Base-by-base conservation (phyloP, 2,329 filamentous ascomycete species). In the Neocucurbitaria cava region DNA sequence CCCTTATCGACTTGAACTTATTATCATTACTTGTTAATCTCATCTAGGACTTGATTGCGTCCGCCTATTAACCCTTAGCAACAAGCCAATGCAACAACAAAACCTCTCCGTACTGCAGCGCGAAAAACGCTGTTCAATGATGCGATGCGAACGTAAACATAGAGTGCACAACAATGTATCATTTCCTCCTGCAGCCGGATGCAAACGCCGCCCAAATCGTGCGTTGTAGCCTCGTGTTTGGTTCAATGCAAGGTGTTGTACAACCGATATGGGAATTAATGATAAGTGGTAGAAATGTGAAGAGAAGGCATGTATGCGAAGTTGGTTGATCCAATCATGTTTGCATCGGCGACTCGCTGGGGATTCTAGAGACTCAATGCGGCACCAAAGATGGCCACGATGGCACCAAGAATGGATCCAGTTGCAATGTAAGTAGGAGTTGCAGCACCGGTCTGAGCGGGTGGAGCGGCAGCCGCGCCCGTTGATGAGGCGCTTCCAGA, bases 401-500 rank as follows among this genome's bases (percentile, higher is more conserved):
- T 31, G 18, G 49, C 48, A 21, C 48, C 53, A 23, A 61, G 38
- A 13, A 57, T 31, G 9, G 49, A 42, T 15, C 56, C 53, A 8
- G 39, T 49, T n/a, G 52, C 31, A 10, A 50, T 36, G 18, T 24
- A 41, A 13, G 43, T 28, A n/a, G 52, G 45, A 4, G 38, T 43
- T 9, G 57, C 35, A 6, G 48, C 54, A 11, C 59, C 55, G 38
- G 41, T 42, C 11, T 49, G 41, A 3, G 61, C 62, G 26, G 61
- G 61, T 30, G 63, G 63, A 15, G 63, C 63, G 15, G 53, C 56
- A 3, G 30, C 31, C 13, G 46, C 42, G 10, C 54, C 48, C 11
- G 51, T 35, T 11, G 51, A 53, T 3, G 50, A 24, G 8, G 46
- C 38, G 39, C 42, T 52, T 1, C 44, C 44, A 18, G 38, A 49